phyloP scores from a whole-genome alignment of 768 basidiomycete genomes.

The Gloeostereum incarnatum region DNA sequence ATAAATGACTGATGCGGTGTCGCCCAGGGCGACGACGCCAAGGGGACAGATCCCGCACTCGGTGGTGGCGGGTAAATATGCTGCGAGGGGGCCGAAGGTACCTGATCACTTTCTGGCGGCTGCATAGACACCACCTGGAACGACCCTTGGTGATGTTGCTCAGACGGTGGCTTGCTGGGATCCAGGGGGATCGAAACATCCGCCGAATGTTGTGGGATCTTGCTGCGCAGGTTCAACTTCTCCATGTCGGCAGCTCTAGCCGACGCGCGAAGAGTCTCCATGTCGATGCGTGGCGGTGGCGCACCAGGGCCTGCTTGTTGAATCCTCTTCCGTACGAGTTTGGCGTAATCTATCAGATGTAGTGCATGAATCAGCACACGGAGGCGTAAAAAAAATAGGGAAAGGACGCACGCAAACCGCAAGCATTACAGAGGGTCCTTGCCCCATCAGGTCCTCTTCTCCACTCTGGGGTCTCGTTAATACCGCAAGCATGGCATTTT shows the following conservation, averaged over 20 bases:
- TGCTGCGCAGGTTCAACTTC: slow-evolving; percentile 13
- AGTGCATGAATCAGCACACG: neutral
- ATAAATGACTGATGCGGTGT: neutral
- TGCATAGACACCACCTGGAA: slow-evolving; percentile 43
- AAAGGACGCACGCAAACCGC: slow-evolving; percentile 63
- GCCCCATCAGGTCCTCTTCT: slow-evolving; percentile 78
- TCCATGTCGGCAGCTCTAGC: slow-evolving; percentile 48
- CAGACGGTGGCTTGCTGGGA: slow-evolving; percentile 8
- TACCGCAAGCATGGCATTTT: slow-evolving; percentile 84
- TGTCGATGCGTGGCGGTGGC: slow-evolving; percentile 46
- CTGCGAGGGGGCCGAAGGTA: too few relatives aligned
- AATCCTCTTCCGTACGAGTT: slow-evolving; percentile 72
- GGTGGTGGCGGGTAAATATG: too few relatives aligned
- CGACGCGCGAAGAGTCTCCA: slow-evolving; percentile 70
- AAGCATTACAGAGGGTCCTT: slow-evolving; percentile 77
- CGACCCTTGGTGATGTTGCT: slow-evolving; percentile 40
- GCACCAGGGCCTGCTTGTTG: slow-evolving; percentile 47
- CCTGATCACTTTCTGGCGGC: too few relatives aligned
- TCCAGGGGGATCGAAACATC: slow-evolving; percentile 19
- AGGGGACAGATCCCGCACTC: too few relatives aligned
- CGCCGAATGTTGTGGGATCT: neutral
- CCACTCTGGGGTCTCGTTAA: slow-evolving; percentile 86
- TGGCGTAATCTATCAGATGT: slow-evolving; percentile 58
- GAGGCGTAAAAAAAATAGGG: neutral
- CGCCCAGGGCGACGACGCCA: neutral